Percentiles rank a stretch among this genome's conserved stretches.
Evolutionary conservation across 2,329 filamentous ascomycete genomes (phyloP).

Genomic region (Aureobasidium sp.): DNA sequence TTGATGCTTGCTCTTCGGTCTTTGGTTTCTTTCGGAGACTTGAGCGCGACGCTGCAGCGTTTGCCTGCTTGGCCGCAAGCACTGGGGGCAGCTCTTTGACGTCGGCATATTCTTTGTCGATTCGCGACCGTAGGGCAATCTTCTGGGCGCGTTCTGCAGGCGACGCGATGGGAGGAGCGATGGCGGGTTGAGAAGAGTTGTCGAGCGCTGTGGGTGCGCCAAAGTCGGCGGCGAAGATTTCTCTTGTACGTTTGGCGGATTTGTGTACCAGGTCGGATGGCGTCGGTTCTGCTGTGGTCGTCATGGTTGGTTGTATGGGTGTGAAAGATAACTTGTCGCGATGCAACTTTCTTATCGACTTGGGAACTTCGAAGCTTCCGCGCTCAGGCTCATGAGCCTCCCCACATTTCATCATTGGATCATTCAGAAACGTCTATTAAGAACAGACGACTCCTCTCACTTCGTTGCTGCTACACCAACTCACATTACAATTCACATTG

Average conservation of each 20-base stretch:
- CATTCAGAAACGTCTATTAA: background rate
- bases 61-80: constrained; percentile 72
- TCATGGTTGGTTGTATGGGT: background rate
- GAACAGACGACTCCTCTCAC: no score
- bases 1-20: constrained; percentile 45
- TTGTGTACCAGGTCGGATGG: constrained; percentile 31
- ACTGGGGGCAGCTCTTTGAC: constrained; percentile 70
- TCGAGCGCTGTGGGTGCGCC: constrained; percentile 37
- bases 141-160: constrained; percentile 39
- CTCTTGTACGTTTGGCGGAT: constrained; percentile 48
- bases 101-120: constrained; percentile 68
- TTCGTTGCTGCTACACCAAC: no score
- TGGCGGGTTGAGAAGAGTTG: constrained; percentile 34
- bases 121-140: constrained; percentile 49
- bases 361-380: background rate
- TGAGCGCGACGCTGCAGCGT: constrained; percentile 48
- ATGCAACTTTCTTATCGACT: constrained; percentile 6
- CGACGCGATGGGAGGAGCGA: constrained; percentile 40
- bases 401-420: constrained; percentile 9
- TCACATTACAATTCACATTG: background rate
- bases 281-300: constrained; percentile 1
- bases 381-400: background rate
- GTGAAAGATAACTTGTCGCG: background rate
- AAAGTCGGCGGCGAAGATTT: constrained; percentile 49
- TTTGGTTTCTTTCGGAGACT: constrained; percentile 58